Evolutionary conservation across 2,329 filamentous ascomycete species (phyloP).

Genomic region (Cladosporium sp.): DNA sequence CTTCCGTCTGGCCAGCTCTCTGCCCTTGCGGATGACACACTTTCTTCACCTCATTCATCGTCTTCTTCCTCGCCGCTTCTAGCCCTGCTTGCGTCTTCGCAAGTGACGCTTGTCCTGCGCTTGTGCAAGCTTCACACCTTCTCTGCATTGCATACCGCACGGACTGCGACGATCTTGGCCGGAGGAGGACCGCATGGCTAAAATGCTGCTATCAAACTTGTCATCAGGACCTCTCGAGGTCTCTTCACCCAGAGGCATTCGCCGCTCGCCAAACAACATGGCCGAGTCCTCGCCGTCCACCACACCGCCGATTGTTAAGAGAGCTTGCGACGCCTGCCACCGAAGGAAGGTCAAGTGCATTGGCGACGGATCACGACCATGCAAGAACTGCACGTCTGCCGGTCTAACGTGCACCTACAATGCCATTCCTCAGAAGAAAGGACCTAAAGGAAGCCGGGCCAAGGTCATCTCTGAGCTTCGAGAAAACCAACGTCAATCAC

Average conservation of each 20-base stretch:
- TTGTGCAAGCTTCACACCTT: background rate
- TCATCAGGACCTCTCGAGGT: slow-evolving; percentile 13
- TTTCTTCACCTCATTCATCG: background rate
- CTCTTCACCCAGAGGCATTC: slow-evolving; percentile 7
- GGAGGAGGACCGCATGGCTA: slow-evolving; percentile 6
- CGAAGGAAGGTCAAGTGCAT: slow-evolving; percentile 50
- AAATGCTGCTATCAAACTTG: slow-evolving; percentile 12
- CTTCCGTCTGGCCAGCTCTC: background rate
- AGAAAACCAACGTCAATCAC: slow-evolving; percentile 46
- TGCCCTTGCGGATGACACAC: background rate
- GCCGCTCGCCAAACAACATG: slow-evolving; percentile 9
- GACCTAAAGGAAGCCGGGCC: slow-evolving; percentile 59
- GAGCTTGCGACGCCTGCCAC: slow-evolving; percentile 39
- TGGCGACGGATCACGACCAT: slow-evolving; percentile 49
- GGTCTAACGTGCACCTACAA: slow-evolving; percentile 61
- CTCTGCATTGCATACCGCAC: slow-evolving; percentile 12
- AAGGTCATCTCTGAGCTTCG: slow-evolving; percentile 61
- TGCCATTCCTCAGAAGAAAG: slow-evolving; percentile 61
- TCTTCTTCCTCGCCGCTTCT: slow-evolving; percentile 6
- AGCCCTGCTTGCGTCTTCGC: background rate
- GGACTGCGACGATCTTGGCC: slow-evolving; percentile 3
- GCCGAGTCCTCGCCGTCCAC: slow-evolving; percentile 13
- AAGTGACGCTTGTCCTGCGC: background rate
- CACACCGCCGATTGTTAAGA: slow-evolving; percentile 24
- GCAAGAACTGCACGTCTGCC: slow-evolving; percentile 58